Percentiles rank a stretch among this genome's conserved stretches.
phyloP scores from a whole-genome alignment of 1,139 yeast genomes.

The Kazachstania sp. region DNA sequence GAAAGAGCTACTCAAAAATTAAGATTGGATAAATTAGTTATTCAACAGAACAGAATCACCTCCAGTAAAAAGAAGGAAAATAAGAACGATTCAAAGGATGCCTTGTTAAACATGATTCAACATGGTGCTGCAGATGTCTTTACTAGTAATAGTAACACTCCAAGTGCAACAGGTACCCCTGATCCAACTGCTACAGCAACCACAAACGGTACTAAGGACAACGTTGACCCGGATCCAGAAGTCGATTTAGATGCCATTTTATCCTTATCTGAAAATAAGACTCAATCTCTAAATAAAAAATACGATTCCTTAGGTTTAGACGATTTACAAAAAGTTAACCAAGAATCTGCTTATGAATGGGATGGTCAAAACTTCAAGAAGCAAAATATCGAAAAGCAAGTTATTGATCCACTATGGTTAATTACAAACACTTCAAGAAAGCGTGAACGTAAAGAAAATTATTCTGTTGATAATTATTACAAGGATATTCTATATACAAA shows the following conservation, averaged over 20 bases:
- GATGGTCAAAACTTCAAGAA: constrained; percentile 73
- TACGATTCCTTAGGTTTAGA: constrained; percentile 85
- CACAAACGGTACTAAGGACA: neutral
- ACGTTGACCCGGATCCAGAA: constrained; percentile 33
- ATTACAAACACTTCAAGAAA: constrained; percentile 42
- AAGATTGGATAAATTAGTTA: constrained; percentile 86
- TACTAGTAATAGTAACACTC: constrained; percentile 32
- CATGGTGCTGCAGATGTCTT: constrained; percentile 92
- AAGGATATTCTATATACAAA: constrained; percentile 70
- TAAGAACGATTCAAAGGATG: constrained; percentile 65
- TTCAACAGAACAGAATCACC: constrained; percentile 76
- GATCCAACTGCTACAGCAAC: constrained; percentile 20
- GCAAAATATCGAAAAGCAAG: constrained; percentile 39
- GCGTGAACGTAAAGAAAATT: constrained; percentile 70
- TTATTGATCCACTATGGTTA: constrained; percentile 44
- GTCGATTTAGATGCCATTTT: constrained; percentile 78
- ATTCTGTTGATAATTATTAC: constrained; percentile 69
- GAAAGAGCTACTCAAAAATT: constrained; percentile 95
- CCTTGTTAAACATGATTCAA: constrained; percentile 87
- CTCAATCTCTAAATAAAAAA: constrained; percentile 67
- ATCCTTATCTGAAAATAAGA: constrained; percentile 69
- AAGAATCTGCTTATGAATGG: constrained; percentile 71
- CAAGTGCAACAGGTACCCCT: constrained; percentile 15
- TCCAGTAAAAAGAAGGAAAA: constrained; percentile 36
- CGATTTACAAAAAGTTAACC: constrained; percentile 72